A percentile compares a stretch with the other conserved stretches of the same genome.
phyloP scores from a whole-genome alignment of 345 rosid species.

The Brassica nigra region DNA sequence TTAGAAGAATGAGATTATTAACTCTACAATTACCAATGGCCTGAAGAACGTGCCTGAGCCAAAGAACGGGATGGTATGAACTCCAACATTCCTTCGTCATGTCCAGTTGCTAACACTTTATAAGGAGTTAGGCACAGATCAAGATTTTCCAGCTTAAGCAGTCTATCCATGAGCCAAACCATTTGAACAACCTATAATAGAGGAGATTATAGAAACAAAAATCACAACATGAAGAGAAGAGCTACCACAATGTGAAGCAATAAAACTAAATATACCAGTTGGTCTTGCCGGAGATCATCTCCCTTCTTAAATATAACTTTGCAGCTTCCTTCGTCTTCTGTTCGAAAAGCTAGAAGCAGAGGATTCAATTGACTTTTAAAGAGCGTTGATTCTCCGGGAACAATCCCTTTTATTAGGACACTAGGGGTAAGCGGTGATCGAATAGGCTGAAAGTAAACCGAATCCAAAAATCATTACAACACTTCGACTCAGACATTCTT shows the following conservation, averaged over 20 bases:
- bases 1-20: neutral
- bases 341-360: constrained; percentile 81
- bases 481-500: constrained; percentile 10
- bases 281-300: constrained; percentile 98
- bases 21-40: neutral
- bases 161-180: constrained; percentile 99
- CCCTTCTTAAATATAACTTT: constrained; percentile 95
- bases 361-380: constrained; percentile 94
- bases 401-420: constrained; percentile 83
- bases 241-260: neutral
- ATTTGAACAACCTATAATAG: constrained; percentile 81
- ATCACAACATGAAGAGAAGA: neutral
- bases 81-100: constrained; percentile 98
- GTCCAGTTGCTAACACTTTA: constrained; percentile 95
- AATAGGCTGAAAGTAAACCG: constrained; percentile 67
- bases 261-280: constrained; percentile 56
- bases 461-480: constrained; percentile 24
- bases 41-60: constrained; percentile 66
- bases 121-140: constrained; percentile 90
- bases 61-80: constrained; percentile 92
- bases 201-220: neutral
- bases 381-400: constrained; percentile 90
- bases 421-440: constrained; percentile 85
- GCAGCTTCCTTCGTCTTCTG: constrained; percentile 74
- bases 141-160: constrained; percentile 93